phyloP scores from a whole-genome alignment of 495 filamentous ascomycete genomes.

The Mytilinidion resinicola region DNA sequence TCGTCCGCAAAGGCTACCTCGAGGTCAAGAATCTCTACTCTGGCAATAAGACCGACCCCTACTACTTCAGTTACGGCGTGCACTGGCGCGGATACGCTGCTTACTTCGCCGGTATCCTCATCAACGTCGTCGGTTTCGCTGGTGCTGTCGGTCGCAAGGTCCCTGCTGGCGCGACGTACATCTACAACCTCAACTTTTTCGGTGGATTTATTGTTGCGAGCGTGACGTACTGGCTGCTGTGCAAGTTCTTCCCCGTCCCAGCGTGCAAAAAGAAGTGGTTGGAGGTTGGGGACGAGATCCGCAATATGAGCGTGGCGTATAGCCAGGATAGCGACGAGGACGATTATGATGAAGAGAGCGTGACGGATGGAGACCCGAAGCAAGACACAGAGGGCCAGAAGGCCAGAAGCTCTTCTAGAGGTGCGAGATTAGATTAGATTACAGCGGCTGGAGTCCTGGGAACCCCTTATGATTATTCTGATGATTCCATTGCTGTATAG shows the following conservation, averaged over 20 bases:
- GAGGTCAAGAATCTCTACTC: slow-evolving; percentile 76
- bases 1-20: slow-evolving; percentile 77
- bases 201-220: slow-evolving; percentile 68
- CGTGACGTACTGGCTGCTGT: slow-evolving; percentile 62
- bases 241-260: slow-evolving; percentile 62
- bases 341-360: slow-evolving; percentile 10
- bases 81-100: slow-evolving; percentile 79
- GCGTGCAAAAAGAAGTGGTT: slow-evolving; percentile 71
- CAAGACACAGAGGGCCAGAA: slow-evolving; percentile 31
- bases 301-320: slow-evolving; percentile 38
- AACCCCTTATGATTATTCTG: too few relatives aligned
- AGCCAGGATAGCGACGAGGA: slow-evolving; percentile 29
- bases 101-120: slow-evolving; percentile 77
- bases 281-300: slow-evolving; percentile 63
- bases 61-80: slow-evolving; percentile 68
- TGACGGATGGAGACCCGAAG: slow-evolving; percentile 42
- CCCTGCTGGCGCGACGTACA: slow-evolving; percentile 69
- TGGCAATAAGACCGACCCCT: slow-evolving; percentile 57
- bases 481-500: too few relatives aligned
- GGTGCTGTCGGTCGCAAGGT: slow-evolving; percentile 72
- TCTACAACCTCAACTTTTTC: slow-evolving; percentile 91
- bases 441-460: too few relatives aligned
- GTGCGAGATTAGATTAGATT: too few relatives aligned
- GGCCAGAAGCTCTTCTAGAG: not conserved
- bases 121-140: slow-evolving; percentile 90